Conservation (phyloP, 208 protist species). For the Trypanosomatidae sp. region DNA sequence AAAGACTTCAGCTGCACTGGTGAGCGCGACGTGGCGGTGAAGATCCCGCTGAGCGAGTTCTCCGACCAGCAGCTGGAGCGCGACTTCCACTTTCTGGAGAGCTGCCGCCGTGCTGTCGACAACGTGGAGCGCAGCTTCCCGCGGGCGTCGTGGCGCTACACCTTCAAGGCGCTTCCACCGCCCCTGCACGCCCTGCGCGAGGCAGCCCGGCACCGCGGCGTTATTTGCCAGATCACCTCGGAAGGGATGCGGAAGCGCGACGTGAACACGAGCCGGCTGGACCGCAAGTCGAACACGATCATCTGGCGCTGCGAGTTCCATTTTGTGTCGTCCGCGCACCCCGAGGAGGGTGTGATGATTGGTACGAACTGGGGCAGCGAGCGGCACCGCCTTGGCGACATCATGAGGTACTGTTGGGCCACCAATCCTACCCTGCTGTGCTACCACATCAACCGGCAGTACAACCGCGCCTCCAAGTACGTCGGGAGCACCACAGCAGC, state of each 20-base stretch:
- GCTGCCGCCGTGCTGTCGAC: conserved; percentile 61
- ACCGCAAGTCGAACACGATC: conserved; percentile 71
- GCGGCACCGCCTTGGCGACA: conserved; percentile 65
- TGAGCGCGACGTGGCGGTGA: conserved; percentile 48
- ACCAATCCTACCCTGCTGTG: conserved; percentile 73
- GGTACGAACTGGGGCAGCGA: conserved; percentile 81
- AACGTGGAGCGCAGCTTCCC: conserved; percentile 69
- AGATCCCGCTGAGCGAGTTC: conserved; percentile 67
- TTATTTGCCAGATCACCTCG: conserved; percentile 87
- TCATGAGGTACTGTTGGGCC: conserved; percentile 71
- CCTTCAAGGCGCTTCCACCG: conserved; percentile 62
- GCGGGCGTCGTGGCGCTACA: conserved; percentile 46
- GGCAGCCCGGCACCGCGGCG: conserved; percentile 72
- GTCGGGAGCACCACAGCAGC: too few species aligned
- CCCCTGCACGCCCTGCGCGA: conserved; percentile 78
- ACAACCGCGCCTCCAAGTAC: conserved; percentile 73
- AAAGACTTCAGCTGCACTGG: conserved; percentile 60
- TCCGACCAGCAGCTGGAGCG: conserved; percentile 70
- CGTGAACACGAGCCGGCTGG: conserved; percentile 79
- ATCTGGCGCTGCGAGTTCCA: conserved; percentile 83
- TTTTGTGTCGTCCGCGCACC: conserved; percentile 33
- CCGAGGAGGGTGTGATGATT: conserved; percentile 19
- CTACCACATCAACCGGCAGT: conserved; percentile 77
- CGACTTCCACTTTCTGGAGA: conserved; percentile 83
- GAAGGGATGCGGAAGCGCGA: conserved; percentile 85